These are phyloP conservation scores for Pseudogymnoascus sp. DNA, from an alignment of 2,329 filamentous ascomycete species.

Conservation along the genomic window DNA sequence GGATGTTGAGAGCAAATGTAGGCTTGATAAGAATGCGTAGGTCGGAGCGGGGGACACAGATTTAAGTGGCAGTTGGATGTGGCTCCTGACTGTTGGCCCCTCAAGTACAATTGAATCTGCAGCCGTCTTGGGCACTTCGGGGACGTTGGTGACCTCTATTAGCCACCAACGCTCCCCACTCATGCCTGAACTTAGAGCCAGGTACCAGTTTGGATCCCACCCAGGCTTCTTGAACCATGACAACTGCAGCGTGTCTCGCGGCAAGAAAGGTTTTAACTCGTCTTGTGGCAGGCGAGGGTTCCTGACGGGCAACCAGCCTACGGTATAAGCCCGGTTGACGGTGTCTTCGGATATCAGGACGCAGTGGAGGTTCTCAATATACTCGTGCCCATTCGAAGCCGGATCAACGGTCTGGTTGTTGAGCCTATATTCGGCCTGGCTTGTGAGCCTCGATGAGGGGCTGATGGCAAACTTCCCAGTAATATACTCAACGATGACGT, in stretches of 20 bases:
- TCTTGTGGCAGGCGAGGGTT: slow-evolving; percentile 42
- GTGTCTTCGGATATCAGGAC: slow-evolving; percentile 55
- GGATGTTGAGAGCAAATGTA: slow-evolving; percentile 31
- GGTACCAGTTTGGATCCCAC: slow-evolving; percentile 68
- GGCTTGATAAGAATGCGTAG: slow-evolving; percentile 29
- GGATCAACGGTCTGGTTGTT: slow-evolving; percentile 51
- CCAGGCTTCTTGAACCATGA: slow-evolving; percentile 63
- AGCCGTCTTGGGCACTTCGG: slow-evolving; percentile 10
- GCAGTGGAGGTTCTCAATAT: slow-evolving; percentile 57
- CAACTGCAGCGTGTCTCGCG: slow-evolving; percentile 54
- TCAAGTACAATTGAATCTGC: slow-evolving; percentile 1
- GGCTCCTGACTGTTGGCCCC: slow-evolving; percentile 19
- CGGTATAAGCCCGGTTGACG: slow-evolving; percentile 49
- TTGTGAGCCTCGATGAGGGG: slow-evolving; percentile 51
- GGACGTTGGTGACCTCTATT: slow-evolving; percentile 41
- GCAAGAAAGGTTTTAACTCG: slow-evolving; percentile 51
- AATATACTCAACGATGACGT: slow-evolving; percentile 65
- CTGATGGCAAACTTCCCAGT: slow-evolving; percentile 69
- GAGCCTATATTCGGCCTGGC: slow-evolving; percentile 55
- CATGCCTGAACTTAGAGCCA: slow-evolving; percentile 63
- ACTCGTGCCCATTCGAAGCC: slow-evolving; percentile 47
- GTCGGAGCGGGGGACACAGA: slow-evolving; percentile 22
- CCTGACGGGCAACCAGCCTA: slow-evolving; percentile 53
- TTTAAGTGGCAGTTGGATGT: slow-evolving; percentile 24
- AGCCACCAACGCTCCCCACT: slow-evolving; percentile 76